These are phyloP conservation scores for Ganoderma meredithae DNA, from an alignment of 1,284 basidiomycete species.

Conservation along the genomic window DNA sequence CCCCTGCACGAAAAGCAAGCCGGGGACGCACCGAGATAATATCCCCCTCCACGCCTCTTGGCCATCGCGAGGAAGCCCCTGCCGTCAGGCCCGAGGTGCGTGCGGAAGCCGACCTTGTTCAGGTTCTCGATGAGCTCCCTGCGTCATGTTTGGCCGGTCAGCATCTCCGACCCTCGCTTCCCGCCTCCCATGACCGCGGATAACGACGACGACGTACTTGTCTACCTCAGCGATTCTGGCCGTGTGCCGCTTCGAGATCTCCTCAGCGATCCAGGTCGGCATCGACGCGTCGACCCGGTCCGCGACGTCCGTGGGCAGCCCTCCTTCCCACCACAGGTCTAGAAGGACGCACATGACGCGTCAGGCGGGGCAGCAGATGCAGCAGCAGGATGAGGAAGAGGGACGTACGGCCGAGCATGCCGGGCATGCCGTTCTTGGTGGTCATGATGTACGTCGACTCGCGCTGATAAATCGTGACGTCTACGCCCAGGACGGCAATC, in stretches of 20 bases:
- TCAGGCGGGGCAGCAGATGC: not conserved
- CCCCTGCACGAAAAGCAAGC: not conserved
- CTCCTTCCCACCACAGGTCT: conserved; percentile 62
- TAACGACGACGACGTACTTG: conserved; percentile 41
- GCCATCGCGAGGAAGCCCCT: conserved; percentile 57
- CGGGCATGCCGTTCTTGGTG: conserved; percentile 52
- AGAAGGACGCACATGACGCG: not conserved
- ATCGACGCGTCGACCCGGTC: conserved; percentile 61
- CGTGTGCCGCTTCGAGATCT: conserved; percentile 56
- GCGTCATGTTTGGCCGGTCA: not conserved
- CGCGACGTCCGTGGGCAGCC: conserved; percentile 55
- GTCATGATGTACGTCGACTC: conserved; percentile 69
- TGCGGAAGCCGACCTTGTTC: conserved; percentile 64
- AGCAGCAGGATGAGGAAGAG: not conserved
- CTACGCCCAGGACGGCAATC: conserved; percentile 36
- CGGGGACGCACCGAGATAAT: conserved; percentile 48
- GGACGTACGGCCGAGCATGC: conserved; percentile 44
- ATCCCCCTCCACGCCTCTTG: conserved; percentile 47
- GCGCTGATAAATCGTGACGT: conserved; percentile 71
- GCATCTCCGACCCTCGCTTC: not conserved
- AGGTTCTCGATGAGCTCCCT: conserved; percentile 66
- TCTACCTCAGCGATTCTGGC: conserved; percentile 60
- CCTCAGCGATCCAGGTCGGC: conserved; percentile 53
- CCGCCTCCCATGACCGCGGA: too few relatives aligned
- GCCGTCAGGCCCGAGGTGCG: conserved; percentile 61